Base-by-base conservation (phyloP, 2,329 filamentous ascomycete species). In the Phialemonium atrogriseum region DNA sequence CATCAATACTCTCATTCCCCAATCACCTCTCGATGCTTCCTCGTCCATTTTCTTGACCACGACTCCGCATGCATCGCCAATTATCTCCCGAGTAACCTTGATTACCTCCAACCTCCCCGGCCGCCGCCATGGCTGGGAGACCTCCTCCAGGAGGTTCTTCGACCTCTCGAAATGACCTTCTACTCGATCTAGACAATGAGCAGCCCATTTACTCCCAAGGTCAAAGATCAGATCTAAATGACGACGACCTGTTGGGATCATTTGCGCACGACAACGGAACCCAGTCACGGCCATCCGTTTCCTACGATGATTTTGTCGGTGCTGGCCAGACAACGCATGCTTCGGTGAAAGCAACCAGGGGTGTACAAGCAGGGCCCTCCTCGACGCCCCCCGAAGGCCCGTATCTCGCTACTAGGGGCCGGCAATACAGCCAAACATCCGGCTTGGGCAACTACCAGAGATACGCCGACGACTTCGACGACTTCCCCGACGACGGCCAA, bases 291-390 rank as follows among this genome's bases (percentile, higher is more conserved):
- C 84, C 87, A 32, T 95, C 88, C 16, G 78, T 89, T 32, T 94
- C 87, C 36, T 95, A 95, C 60, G 89, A 95, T 67, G 83, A 91
- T 49, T 96, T 95, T 55, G 80, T 96, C 40, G 89, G 89, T 42
- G 77, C 68, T 30, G 64, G 65, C 41, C 66, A 65, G 39, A 61
- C 68, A 37, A 58, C 66, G 32, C 65, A 70, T 30, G 54, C 66
- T 14, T 56, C 65, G 27, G 57, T 58, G 33, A 62, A 60, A 11
- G 5, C 28, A 6, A 21, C 19, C n/a, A 17, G 5, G 8, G 28
- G 19, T 18, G 28, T 7, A 11, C 13, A 10, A 14, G 28, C 28
- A 12, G 19, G 19, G 12, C 24, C 28, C 14, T 32, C 44, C 16
- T 33, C 41, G 27, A 34, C 38, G 24, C 49, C 41, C 20, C 50